Evolutionary conservation across 2,329 filamentous ascomycete species (phyloP), one percentile per base, ranked within the genome.

Genomic region (Bipolaris zeicola): DNA sequence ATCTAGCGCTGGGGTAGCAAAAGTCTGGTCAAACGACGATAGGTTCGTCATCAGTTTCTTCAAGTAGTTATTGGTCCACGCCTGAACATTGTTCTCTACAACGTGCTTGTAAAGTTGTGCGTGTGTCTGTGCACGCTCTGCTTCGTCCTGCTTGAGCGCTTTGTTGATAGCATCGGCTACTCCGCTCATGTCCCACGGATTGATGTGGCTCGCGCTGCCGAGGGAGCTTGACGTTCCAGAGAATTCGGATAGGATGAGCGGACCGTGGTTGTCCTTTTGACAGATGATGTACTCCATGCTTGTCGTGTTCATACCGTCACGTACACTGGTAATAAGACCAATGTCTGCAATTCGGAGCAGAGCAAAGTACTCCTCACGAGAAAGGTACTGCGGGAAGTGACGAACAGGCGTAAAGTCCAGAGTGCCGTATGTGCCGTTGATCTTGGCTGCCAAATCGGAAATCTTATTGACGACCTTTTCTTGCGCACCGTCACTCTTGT

Each of bases 271-370:
- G 61, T 95, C 89, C 69, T 91, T 90, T 77, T 98, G 94, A 75
- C 92, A 96, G 55, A 96, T 85, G 55, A 98, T 88, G 73, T 97
- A 98, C 77, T 98, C 95, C 66, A 98, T 81, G 73, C 92, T 96
- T 18, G 93, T 96, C 0, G 94, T 97, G 80, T 97, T 98, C 93
- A 98, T 97, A 56, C 94, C 94, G 75, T 98, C 95, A 58, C 94
- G 87, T 20, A 98, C 93, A 65, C 92, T 96, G 6, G 95, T 97
- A 76, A 98, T 97, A 48, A 98, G 82, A 3, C 92, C 94, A 64
- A 97, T 91, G 74, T 98, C 92, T 33, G 90, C 93, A 2, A 92
- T 87, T 22, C 94, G 88, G 50, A 98, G 84, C n/a, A 98, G 85
- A 3, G 94, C 93, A 76, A 96, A 96, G 76, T 98, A 98, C 77